Conservation (phyloP, 768 basidiomycete genomes). For the Crucibulum laeve region DNA sequence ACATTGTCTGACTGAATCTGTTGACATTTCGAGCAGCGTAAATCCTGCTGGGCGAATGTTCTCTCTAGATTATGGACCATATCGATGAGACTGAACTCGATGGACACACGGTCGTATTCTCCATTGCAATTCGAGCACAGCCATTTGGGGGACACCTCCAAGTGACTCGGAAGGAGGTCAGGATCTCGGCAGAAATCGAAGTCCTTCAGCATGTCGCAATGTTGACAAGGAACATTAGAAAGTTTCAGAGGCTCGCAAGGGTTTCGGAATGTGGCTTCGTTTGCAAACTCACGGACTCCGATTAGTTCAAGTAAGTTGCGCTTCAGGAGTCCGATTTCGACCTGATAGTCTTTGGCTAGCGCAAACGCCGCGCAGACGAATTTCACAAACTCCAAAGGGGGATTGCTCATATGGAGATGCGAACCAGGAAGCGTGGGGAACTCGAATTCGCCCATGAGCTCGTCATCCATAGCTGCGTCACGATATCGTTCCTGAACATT, state of each 20-base stretch:
- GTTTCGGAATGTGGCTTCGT: slow-evolving; percentile 83
- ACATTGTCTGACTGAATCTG: slow-evolving; percentile 90
- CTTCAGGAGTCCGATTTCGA: slow-evolving; percentile 86
- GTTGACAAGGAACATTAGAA: slow-evolving; percentile 81
- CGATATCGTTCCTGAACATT: slow-evolving; percentile 57
- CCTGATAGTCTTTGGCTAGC: slow-evolving; percentile 74
- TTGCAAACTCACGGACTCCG: slow-evolving; percentile 81
- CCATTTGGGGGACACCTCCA: slow-evolving; percentile 57
- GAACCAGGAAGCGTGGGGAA: slow-evolving; percentile 91
- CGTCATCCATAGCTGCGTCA: slow-evolving; percentile 53
- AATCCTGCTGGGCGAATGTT: slow-evolving; percentile 83
- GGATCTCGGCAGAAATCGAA: slow-evolving; percentile 96
- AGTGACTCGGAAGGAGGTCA: slow-evolving; percentile 63
- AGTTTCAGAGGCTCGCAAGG: slow-evolving; percentile 88
- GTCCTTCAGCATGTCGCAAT: slow-evolving; percentile 81
- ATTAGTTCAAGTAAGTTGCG: slow-evolving; percentile 87
- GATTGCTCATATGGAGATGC: slow-evolving; percentile 72
- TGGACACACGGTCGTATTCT: slow-evolving; percentile 84
- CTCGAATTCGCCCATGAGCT: slow-evolving; percentile 49
- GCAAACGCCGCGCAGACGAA: slow-evolving; percentile 77
- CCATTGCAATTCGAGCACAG: slow-evolving; percentile 67
- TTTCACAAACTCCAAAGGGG: slow-evolving; percentile 87
- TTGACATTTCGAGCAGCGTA: slow-evolving; percentile 84
- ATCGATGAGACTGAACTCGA: slow-evolving; percentile 85
- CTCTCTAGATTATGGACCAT: slow-evolving; percentile 67